phyloP scores from a whole-genome alignment of 2,329 filamentous ascomycete species.

The Colletotrichum liriopes region DNA sequence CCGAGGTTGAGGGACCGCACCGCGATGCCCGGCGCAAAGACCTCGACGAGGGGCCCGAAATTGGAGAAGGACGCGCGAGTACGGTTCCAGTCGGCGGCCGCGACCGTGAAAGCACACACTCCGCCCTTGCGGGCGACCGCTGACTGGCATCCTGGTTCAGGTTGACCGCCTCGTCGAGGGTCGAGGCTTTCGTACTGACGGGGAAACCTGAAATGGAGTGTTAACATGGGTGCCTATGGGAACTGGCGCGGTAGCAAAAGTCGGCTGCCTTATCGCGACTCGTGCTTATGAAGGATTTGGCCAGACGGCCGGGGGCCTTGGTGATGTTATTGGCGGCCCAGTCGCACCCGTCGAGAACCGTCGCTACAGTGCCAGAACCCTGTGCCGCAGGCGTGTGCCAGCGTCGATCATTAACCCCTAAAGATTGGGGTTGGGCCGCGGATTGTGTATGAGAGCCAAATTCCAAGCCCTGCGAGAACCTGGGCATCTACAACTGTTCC shows the following conservation, averaged over 20 bases:
- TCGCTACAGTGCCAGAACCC: slow-evolving; percentile 28
- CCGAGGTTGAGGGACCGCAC: background rate
- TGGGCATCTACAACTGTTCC: slow-evolving; percentile 61
- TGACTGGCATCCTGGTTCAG: slow-evolving; percentile 47
- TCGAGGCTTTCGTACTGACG: slow-evolving; percentile 49
- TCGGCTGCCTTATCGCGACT: slow-evolving; percentile 51
- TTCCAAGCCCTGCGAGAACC: slow-evolving; percentile 52
- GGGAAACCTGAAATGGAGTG: slow-evolving; percentile 36
- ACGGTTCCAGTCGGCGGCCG: slow-evolving; percentile 60
- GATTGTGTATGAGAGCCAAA: background rate
- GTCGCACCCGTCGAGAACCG: slow-evolving; percentile 52
- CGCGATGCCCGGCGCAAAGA: slow-evolving; percentile 33
- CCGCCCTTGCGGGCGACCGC: slow-evolving; percentile 64
- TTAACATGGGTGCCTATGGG: slow-evolving; percentile 5
- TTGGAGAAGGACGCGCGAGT: slow-evolving; percentile 64
- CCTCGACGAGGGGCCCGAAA: slow-evolving; percentile 52
- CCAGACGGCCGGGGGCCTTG: slow-evolving; percentile 45
- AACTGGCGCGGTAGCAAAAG: slow-evolving; percentile 46
- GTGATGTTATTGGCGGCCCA: slow-evolving; percentile 56
- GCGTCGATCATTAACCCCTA: background rate
- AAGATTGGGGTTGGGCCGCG: background rate
- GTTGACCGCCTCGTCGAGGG: slow-evolving; percentile 67
- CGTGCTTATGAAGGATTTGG: slow-evolving; percentile 61
- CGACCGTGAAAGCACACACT: slow-evolving; percentile 67
- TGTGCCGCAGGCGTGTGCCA: slow-evolving; percentile 44